Evolutionary conservation across 1,284 basidiomycete genomes (phyloP).

Genomic region (Athelia psychrophila): DNA sequence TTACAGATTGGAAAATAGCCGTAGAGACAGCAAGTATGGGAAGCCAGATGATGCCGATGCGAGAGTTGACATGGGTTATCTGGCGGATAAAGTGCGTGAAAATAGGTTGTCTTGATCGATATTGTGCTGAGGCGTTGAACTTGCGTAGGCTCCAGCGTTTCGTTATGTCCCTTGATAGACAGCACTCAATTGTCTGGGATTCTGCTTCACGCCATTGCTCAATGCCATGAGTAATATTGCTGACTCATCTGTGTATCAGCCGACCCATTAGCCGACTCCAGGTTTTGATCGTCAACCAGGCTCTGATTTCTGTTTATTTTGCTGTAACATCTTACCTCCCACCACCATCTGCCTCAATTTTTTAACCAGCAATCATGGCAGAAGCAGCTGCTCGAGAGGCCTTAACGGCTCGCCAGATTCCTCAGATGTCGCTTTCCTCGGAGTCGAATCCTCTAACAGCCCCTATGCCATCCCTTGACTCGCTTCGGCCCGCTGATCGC

Average conservation of each 20-base stretch:
- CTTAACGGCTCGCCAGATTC: conserved; percentile 4
- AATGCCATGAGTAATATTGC: too few species aligned
- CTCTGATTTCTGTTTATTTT: too few species aligned
- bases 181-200: too few species aligned
- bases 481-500: conserved; percentile 21
- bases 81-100: conserved; percentile 50
- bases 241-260: too few species aligned
- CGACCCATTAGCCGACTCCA: too few species aligned
- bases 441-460: conserved; percentile 33
- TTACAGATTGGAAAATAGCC: conserved; percentile 60
- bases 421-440: conserved; percentile 30
- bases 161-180: not conserved
- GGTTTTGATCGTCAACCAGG: too few species aligned
- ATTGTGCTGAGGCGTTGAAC: not conserved
- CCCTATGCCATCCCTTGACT: conserved; percentile 18
- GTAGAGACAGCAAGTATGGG: conserved; percentile 54
- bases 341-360: too few species aligned
- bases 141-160: not conserved
- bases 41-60: conserved; percentile 42
- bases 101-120: not conserved
- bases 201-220: too few species aligned
- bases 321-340: too few species aligned
- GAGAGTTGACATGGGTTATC: conserved; percentile 60
- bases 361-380: not conserved
- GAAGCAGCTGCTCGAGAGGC: not conserved